Base-by-base conservation (phyloP, 352 stramenopile genomes). In the Blastocystis sp. region DNA sequence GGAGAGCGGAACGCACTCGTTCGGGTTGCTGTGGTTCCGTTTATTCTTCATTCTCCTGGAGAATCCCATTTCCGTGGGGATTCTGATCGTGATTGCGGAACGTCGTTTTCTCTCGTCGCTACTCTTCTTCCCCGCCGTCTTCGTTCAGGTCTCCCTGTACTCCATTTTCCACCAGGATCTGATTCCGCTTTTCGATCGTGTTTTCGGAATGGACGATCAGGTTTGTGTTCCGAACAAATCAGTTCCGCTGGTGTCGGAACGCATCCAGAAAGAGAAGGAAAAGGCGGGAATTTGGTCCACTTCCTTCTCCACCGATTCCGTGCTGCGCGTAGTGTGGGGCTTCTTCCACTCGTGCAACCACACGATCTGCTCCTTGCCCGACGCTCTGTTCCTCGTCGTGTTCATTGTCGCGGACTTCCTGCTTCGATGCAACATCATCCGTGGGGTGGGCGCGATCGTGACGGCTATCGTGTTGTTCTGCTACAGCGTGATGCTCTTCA, bases 61-160 rank as follows among this genome's bases (percentile, higher is more conserved):
- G 21, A 85, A 85, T 41, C 74, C 74, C n/a, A 2, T 39, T 70
- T 50, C 41, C 55, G n/a, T 70, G 31, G 41, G 50, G 24, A 50
- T 69, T 29, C 16, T 21, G 29, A 16, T 26, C 55, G 31, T 26
- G n/a, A 70, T 85, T 41, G 24, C 50, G 12, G 16, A 55, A 3
- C 59, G 24, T 1, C 66, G n/a, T 55, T 24, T 69, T 67, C n/a
- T 85, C 29, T 59, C 55, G 10, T 45, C 33, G 3, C 6, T 85
- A 13, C 31, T 85, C 26, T 69, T 62, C 31, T 70, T 67, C 6
- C 35, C 55, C 19, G 31, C 13, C 50, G 31, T 77, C 6, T 77
- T 77, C 29, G 45, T 77, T 19, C 31, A 77, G 45, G 9, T 29
- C 3, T 77, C 66, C 50, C 33, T 77, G 4, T 77, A 45, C 50